A percentile compares a stretch with the other conserved stretches of the same genome.
These are phyloP conservation scores for Penicillium hordei DNA, from an alignment of 2,329 filamentous ascomycete species.

Conservation along the genomic window DNA sequence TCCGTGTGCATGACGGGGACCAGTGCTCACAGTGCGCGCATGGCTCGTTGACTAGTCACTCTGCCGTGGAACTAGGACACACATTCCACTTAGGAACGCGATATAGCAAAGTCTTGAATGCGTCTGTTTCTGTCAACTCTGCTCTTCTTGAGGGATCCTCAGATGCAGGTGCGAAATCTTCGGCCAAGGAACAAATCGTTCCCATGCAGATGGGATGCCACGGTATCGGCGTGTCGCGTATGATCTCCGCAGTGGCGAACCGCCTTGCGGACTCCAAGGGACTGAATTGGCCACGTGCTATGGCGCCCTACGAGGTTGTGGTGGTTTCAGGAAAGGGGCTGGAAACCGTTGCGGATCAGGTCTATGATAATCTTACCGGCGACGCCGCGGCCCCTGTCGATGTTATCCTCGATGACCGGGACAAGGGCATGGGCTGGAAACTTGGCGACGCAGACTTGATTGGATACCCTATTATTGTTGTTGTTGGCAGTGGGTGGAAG, in stretches of 20 bases:
- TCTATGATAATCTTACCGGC: conserved; percentile 63
- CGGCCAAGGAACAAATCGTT: conserved; percentile 40
- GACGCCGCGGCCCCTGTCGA: conserved; percentile 51
- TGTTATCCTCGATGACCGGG: conserved; percentile 71
- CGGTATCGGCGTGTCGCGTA: conserved; percentile 87
- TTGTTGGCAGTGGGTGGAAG: conserved; percentile 73
- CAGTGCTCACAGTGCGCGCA: conserved; percentile 67
- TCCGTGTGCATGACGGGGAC: conserved; percentile 67
- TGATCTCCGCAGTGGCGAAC: conserved; percentile 83
- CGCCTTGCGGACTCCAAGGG: conserved; percentile 69
- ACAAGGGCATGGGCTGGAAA: conserved; percentile 74
- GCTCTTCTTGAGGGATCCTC: conserved; percentile 19
- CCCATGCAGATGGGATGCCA: conserved; percentile 93
- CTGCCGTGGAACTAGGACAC: conserved; percentile 86
- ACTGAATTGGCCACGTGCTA: conserved; percentile 81
- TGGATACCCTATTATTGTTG: conserved; percentile 80
- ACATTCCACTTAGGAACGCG: conserved; percentile 91
- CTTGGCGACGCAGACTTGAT: conserved; percentile 84
- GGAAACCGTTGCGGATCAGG: conserved; percentile 52
- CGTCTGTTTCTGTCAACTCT: conserved; percentile 55
- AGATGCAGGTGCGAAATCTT: conserved; percentile 21
- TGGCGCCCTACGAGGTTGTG: conserved; percentile 79
- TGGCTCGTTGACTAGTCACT: conserved; percentile 64
- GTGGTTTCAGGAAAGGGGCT: conserved; percentile 58
- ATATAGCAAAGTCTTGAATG: conserved; percentile 74